Conservation (phyloP, 106 monocot genomes). For the Agapanthus africanus region DNA sequence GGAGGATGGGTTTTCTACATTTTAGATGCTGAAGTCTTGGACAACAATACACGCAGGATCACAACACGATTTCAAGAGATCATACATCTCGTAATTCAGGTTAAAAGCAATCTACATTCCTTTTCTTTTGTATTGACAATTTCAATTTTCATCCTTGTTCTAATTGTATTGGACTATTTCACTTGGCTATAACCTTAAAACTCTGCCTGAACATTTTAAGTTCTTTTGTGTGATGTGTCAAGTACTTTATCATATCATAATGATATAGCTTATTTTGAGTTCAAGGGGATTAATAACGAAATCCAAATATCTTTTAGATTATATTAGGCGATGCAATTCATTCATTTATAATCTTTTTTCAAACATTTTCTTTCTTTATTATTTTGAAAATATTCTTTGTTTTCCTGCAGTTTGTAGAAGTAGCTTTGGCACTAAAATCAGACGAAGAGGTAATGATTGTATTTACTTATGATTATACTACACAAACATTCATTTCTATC, state of each 20-base stretch:
- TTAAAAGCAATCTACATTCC: no score
- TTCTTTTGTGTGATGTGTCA: not conserved
- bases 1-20: not conserved
- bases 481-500: not conserved
- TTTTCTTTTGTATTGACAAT: not conserved
- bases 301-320: not conserved
- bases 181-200: no score
- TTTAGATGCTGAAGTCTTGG: not conserved
- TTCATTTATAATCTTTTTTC: not conserved
- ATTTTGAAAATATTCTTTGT: constrained; percentile 3
- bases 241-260: not conserved
- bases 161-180: no score
- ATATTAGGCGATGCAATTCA: not conserved
- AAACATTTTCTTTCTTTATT: not conserved
- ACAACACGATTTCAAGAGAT: not conserved
- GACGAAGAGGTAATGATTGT: constrained; percentile 59
- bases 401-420: constrained; percentile 81
- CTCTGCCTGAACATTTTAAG: not conserved
- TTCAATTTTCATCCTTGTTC: not conserved
- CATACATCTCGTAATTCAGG: not conserved
- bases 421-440: constrained; percentile 47
- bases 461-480: no score
- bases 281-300: not conserved
- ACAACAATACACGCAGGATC: not conserved
- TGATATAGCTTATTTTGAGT: not conserved